phyloP scores from a whole-genome alignment of 345 rosid genomes.

The Sisymbrium altissimum region DNA sequence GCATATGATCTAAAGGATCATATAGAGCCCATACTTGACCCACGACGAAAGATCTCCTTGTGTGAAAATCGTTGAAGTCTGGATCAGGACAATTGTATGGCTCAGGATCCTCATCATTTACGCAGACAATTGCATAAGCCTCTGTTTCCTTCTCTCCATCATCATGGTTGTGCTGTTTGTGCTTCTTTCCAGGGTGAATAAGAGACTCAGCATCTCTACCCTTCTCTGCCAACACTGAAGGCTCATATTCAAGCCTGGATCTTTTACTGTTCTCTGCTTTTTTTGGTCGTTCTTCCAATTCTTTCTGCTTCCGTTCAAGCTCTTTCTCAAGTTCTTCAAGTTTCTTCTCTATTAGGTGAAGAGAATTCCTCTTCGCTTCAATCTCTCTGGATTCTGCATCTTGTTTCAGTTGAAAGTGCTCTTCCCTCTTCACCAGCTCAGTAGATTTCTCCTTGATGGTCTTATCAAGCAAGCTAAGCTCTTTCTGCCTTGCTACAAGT shows the following conservation, averaged over 20 bases:
- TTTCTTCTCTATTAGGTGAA: neutral
- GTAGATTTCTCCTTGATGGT: neutral
- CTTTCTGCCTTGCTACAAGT: slow-evolving; percentile 6
- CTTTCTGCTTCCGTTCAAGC: neutral
- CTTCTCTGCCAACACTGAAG: neutral
- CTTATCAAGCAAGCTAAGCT: neutral
- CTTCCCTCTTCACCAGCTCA: slow-evolving; percentile 8
- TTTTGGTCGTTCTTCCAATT: neutral
- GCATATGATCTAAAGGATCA: slow-evolving; percentile 70
- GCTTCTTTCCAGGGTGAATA: neutral
- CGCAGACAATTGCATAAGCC: neutral
- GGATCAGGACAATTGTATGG: slow-evolving; percentile 48
- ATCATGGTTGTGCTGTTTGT: neutral
- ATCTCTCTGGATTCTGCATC: neutral
- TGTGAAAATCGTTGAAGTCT: slow-evolving; percentile 57
- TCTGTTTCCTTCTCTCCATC: too few species aligned
- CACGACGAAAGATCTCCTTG: slow-evolving; percentile 40
- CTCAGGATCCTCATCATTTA: slow-evolving; percentile 15
- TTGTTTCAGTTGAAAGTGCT: neutral
- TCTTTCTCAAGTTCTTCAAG: neutral
- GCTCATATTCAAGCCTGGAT: neutral
- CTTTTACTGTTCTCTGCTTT: neutral
- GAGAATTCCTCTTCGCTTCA: neutral
- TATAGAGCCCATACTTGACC: slow-evolving; percentile 78
- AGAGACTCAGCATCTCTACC: neutral